A percentile compares a stretch with the other conserved stretches of the same genome.
Conservation (phyloP, 2,329 filamentous ascomycete species). For the Colletotrichum lentis region DNA sequence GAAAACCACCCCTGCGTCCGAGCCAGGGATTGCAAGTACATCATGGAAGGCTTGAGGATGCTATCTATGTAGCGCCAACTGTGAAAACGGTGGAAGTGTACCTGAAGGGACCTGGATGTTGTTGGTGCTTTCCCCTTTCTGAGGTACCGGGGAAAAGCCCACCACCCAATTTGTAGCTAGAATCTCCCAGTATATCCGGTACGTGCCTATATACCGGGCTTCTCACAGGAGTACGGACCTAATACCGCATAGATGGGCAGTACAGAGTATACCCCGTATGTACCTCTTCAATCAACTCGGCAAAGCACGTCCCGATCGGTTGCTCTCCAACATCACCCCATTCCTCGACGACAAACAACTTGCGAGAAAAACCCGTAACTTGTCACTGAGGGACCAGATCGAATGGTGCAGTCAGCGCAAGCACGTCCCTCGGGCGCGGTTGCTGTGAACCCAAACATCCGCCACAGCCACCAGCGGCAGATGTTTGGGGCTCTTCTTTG, state of each 20-base stretch:
- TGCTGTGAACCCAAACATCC: constrained; percentile 18
- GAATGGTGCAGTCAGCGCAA: background rate
- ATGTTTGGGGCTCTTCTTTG: constrained; percentile 32
- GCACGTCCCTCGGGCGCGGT: background rate
- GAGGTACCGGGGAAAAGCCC: background rate
- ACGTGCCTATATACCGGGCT: too few relatives aligned
- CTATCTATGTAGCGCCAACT: background rate
- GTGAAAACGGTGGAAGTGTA: background rate
- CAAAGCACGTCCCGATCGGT: background rate
- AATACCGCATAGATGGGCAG: too few relatives aligned
- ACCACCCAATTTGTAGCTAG: too few relatives aligned
- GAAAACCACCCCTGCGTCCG: constrained; percentile 27
- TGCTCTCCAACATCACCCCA: background rate
- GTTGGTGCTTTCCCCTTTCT: background rate
- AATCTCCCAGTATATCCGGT: too few relatives aligned
- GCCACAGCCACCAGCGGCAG: constrained; percentile 8
- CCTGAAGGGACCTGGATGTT: background rate
- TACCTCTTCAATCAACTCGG: background rate
- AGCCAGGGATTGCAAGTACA: constrained; percentile 21
- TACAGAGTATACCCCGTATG: background rate
- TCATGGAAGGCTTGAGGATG: background rate
- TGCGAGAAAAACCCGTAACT: background rate
- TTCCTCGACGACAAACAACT: background rate
- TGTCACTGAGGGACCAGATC: background rate
- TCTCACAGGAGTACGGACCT: too few relatives aligned